Percentiles rank a stretch among this genome's conserved stretches.
Evolutionary conservation across 352 stramenopile genomes (phyloP).

Genomic region (Phytophthora parvispora): DNA sequence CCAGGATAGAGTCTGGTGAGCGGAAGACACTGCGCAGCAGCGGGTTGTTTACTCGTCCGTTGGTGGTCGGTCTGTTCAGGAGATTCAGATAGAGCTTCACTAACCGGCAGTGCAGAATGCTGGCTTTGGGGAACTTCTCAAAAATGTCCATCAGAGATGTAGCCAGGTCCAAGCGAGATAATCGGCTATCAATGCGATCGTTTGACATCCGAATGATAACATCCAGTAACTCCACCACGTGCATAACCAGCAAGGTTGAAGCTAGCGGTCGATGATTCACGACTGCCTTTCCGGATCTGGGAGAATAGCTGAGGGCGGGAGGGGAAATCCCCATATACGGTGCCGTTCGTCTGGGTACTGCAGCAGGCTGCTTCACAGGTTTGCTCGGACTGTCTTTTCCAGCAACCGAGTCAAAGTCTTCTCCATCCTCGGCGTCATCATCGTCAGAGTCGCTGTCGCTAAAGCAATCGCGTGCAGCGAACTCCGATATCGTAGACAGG

Average conservation of each 20-base stretch:
- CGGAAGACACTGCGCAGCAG: conserved; percentile 78
- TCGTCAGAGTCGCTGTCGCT: conserved; percentile 80
- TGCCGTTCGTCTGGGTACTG: conserved; percentile 18
- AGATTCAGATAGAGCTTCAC: conserved; percentile 80
- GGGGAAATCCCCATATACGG: conserved; percentile 26
- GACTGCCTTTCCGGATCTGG: conserved; percentile 56
- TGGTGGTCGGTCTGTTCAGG: conserved; percentile 68
- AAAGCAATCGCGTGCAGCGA: conserved; percentile 79
- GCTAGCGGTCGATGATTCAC: conserved; percentile 73
- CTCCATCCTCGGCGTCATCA: conserved; percentile 36
- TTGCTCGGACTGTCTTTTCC: conserved; percentile 28
- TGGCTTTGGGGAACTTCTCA: conserved; percentile 75
- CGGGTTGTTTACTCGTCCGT: conserved; percentile 79
- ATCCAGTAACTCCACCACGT: conserved; percentile 76
- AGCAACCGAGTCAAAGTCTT: conserved; percentile 11
- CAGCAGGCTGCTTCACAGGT: conserved; percentile 13
- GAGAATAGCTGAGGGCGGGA: conserved; percentile 46
- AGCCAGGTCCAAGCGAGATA: conserved; percentile 65
- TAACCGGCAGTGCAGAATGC: conserved; percentile 77
- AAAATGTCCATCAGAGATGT: conserved; percentile 79
- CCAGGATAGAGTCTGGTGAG: conserved; percentile 70
- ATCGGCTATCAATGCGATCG: conserved; percentile 62
- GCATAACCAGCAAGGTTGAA: conserved; percentile 69
- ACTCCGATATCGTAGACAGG: conserved; percentile 77
- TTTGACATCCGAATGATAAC: conserved; percentile 69